Evolutionary conservation across 2,329 filamentous ascomycete genomes (phyloP), one percentile per base, ranked within the genome.

Genomic region (Elsinoe batatas): DNA sequence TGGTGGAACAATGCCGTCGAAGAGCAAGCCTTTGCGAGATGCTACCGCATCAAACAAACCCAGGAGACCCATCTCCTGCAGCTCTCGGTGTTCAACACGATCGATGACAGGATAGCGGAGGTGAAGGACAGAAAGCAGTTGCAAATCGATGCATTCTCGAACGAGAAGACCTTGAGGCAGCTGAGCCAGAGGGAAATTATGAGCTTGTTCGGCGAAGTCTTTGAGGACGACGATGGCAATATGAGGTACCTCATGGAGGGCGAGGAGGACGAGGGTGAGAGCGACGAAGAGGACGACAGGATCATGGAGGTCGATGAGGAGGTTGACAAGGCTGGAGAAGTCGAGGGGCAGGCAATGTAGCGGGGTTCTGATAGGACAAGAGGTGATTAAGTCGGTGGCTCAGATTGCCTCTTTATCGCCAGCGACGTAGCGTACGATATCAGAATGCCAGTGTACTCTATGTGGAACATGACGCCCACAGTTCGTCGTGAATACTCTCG

Each of bases 1-100:
- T 76, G 73, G 74, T 47, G 20, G 18, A 44, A 44, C 10, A 44
- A 47, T 20, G 53, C 60, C 2, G 71, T 62, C 40, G 67, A 62
- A 58, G 57, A 64, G 18, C 61, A 66, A 67, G 75, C 75, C 1
- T 80, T 80, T 63, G 78, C 74, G 1, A 78, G 86, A 0, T 78
- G 88, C 0, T 79, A 78, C 61, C 76, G 86, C 4, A 81, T 83
- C 2, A 84, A 84, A 0, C 87, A 91, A 59, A 59, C 64, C 0
- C 78, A 83, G 40, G 70, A 79, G 33, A 83, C 83, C 0, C 71
- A 79, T 10, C 76, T 86, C 57, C 74, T 79, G 0, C 75, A 81
- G 0, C 72, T 89, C 33, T 67, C 81, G 0, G 72, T 82, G 0
- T 67, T 71, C 1, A 71, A 77, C 3, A 79, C 76, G 0, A 78